Evolutionary conservation across 78 protist genomes (phyloP).

Genomic region (Mantamonas sphyraenae): DNA sequence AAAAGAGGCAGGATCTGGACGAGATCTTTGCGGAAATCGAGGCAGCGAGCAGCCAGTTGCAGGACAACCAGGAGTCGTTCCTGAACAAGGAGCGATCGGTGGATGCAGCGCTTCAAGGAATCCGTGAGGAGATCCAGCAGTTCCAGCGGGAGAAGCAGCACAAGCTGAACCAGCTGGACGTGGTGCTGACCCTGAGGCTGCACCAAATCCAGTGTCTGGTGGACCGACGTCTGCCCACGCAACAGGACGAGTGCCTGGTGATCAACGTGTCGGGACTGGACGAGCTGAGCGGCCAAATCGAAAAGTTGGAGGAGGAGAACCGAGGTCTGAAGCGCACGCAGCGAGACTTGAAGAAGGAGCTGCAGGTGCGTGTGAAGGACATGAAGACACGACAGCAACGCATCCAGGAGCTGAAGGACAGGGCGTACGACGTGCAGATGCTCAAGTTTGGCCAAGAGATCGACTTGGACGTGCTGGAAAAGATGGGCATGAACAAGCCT

Average conservation of each 20-base stretch:
- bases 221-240: constrained; percentile 15
- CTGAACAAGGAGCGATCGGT: constrained; percentile 26
- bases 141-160: constrained; percentile 42
- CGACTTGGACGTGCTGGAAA: constrained; percentile 38
- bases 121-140: constrained; percentile 23
- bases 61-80: constrained; percentile 20
- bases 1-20: constrained; percentile 33
- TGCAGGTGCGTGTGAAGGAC: constrained; percentile 10
- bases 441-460: constrained; percentile 34
- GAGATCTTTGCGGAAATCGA: constrained; percentile 28
- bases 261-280: constrained; percentile 25
- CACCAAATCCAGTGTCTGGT: constrained; percentile 32
- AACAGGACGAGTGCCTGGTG: constrained; percentile 10
- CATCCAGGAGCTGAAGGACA: constrained; percentile 26
- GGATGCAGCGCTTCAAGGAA: constrained; percentile 3
- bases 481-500: constrained; percentile 25
- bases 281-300: constrained; percentile 11
- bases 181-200: constrained; percentile 26
- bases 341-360: constrained; percentile 1
- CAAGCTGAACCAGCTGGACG: constrained; percentile 44
- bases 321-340: constrained; percentile 3
- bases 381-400: constrained; percentile 5
- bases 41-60: constrained; percentile 11
- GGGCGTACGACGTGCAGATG: constrained; percentile 42
- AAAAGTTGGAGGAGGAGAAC: constrained; percentile 17